Percentiles rank a stretch among this genome's conserved stretches.
Conservation (phyloP, 2,329 filamentous ascomycete species). For the Tolypocladium capitatum region DNA sequence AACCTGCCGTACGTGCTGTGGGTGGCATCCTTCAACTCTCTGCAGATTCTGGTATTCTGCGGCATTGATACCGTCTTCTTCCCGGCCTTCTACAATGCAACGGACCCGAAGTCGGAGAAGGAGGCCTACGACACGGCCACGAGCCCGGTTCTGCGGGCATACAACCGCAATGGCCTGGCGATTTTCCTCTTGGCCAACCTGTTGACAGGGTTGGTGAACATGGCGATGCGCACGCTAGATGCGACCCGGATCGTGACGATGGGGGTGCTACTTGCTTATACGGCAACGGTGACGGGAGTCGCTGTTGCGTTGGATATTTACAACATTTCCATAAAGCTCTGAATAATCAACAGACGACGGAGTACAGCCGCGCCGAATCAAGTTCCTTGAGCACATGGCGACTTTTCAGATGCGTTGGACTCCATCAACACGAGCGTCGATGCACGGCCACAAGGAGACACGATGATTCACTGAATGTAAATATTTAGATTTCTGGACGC, state of each 20-base stretch:
- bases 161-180: constrained; percentile 76
- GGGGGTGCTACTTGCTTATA: constrained; percentile 63
- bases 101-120: constrained; percentile 41
- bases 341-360: not conserved
- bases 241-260: constrained; percentile 52
- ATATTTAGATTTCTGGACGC: not conserved
- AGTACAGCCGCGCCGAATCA: not conserved
- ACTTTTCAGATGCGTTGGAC: not conserved
- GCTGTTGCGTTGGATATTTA: constrained; percentile 54
- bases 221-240: constrained; percentile 72
- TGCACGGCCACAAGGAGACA: not conserved
- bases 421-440: not conserved
- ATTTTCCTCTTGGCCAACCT: constrained; percentile 83
- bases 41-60: constrained; percentile 70
- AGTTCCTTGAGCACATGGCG: not conserved
- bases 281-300: constrained; percentile 48
- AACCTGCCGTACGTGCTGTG: constrained; percentile 91
- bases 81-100: constrained; percentile 51
- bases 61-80: constrained; percentile 68
- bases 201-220: constrained; percentile 76
- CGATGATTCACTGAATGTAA: not conserved
- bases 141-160: constrained; percentile 67
- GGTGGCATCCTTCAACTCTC: constrained; percentile 81
- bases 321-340: constrained; percentile 60
- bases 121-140: constrained; percentile 57